phyloP scores from a whole-genome alignment of 495 filamentous ascomycete species.

The Pyrenopolyporus hunteri region DNA sequence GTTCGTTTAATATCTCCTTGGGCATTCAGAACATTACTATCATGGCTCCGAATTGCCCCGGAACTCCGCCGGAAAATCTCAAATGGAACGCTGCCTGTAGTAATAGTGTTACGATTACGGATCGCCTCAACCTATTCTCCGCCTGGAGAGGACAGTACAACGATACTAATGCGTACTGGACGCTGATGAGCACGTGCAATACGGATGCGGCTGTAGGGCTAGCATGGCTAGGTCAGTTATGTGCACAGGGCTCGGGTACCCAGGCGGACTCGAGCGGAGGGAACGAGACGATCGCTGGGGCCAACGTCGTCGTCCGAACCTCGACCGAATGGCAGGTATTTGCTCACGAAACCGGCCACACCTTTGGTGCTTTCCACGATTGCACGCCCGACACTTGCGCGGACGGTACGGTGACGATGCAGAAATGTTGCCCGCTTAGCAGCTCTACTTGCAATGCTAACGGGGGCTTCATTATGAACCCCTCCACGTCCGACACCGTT shows the following conservation, averaged over 20 bases:
- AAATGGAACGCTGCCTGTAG: slow-evolving; percentile 84
- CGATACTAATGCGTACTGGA: slow-evolving; percentile 93
- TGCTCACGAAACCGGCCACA: slow-evolving; percentile 94
- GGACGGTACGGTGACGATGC: slow-evolving; percentile 62
- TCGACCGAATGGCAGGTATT: slow-evolving; percentile 93
- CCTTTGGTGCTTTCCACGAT: slow-evolving; percentile 95
- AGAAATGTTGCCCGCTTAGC: slow-evolving; percentile 87
- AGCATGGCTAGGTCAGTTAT: slow-evolving; percentile 91
- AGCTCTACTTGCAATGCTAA: slow-evolving; percentile 73
- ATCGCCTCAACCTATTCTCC: slow-evolving; percentile 87
- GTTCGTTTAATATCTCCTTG: slow-evolving; percentile 90
- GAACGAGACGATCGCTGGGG: slow-evolving; percentile 75
- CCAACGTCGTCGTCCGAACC: slow-evolving; percentile 89
- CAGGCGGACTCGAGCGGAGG: slow-evolving; percentile 45
- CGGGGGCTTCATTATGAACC: slow-evolving; percentile 92
- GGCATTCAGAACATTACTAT: slow-evolving; percentile 87
- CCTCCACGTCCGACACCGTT: slow-evolving; percentile 75
- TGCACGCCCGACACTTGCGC: slow-evolving; percentile 73
- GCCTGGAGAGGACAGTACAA: slow-evolving; percentile 75
- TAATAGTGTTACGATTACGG: slow-evolving; percentile 66
- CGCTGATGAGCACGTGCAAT: slow-evolving; percentile 82
- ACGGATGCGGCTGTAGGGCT: slow-evolving; percentile 89
- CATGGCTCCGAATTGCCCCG: slow-evolving; percentile 69
- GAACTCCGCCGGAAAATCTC: slow-evolving; percentile 63
- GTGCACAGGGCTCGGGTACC: slow-evolving; percentile 62